These are phyloP conservation scores for Lodderomyces margitis DNA, from an alignment of 1,139 yeast genomes.

Conservation along the genomic window DNA sequence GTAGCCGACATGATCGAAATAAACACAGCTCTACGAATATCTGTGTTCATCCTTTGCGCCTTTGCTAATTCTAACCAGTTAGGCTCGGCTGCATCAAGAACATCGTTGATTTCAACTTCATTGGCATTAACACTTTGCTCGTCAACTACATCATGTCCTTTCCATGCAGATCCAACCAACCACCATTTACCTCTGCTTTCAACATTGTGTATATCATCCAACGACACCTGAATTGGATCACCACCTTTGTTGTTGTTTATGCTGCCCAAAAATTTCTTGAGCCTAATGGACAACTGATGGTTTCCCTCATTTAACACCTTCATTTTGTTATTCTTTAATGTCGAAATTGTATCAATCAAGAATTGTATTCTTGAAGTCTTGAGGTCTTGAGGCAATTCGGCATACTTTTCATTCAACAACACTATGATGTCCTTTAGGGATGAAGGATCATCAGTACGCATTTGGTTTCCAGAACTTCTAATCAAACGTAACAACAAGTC, in stretches of 20 bases:
- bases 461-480: conserved; percentile 75
- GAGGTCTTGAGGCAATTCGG: conserved; percentile 28
- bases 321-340: conserved; percentile 81
- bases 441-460: conserved; percentile 86
- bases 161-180: conserved; percentile 98
- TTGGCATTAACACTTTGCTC: conserved; percentile 19
- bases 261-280: conserved; percentile 67
- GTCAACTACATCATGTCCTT: conserved; percentile 34
- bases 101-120: conserved; percentile 45
- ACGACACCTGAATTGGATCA: conserved; percentile 82
- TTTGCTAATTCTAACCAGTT: conserved; percentile 89
- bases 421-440: conserved; percentile 79
- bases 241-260: conserved; percentile 42
- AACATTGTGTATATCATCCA: conserved; percentile 76
- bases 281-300: conserved; percentile 51
- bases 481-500: conserved; percentile 73
- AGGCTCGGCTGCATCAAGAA: conserved; percentile 69
- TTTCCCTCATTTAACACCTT: conserved; percentile 50
- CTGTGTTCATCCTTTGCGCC: conserved; percentile 91
- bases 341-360: conserved; percentile 78
- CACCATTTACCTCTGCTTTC: conserved; percentile 95
- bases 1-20: conserved; percentile 93
- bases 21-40: conserved; percentile 88
- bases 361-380: conserved; percentile 72
- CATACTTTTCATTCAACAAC: conserved; percentile 49